Conservation (phyloP, 495 filamentous ascomycete species). For the Recurvomyces mirabilis region DNA sequence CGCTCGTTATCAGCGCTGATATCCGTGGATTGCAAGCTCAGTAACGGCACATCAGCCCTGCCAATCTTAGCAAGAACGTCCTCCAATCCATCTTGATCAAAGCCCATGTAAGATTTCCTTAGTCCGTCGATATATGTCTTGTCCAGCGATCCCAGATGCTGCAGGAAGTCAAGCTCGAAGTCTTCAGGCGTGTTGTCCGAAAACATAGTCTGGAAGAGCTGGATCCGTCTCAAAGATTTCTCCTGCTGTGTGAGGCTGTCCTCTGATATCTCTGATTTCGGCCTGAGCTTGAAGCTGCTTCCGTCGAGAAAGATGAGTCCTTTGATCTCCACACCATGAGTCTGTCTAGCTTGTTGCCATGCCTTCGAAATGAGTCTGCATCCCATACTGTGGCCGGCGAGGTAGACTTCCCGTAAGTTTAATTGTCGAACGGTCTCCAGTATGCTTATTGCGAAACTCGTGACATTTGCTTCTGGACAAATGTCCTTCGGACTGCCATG, state of each 20-base stretch:
- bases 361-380: conserved; percentile 1
- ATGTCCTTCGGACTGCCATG: conserved; percentile 1
- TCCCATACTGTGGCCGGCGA: conserved; percentile 15
- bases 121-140: neutral
- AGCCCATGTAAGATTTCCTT: neutral
- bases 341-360: neutral
- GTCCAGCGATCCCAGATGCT: conserved; percentile 6
- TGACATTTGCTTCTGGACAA: neutral
- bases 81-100: conserved; percentile 3
- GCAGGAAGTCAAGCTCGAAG: neutral
- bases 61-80: conserved; percentile 3
- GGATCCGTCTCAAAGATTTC: conserved; percentile 2
- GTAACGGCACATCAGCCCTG: neutral
- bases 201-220: conserved; percentile 10
- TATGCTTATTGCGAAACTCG: neutral
- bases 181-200: conserved; percentile 5
- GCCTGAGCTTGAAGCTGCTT: conserved; percentile 9
- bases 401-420: neutral
- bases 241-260: conserved; percentile 1
- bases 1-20: conserved; percentile 10
- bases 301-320: conserved; percentile 12
- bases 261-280: conserved; percentile 7
- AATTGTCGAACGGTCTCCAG: neutral
- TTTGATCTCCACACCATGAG: neutral
- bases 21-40: conserved; percentile 6